Evolutionary conservation across 202 grass and related monocot genomes (phyloP).

Genomic region (Carex arenaria): DNA sequence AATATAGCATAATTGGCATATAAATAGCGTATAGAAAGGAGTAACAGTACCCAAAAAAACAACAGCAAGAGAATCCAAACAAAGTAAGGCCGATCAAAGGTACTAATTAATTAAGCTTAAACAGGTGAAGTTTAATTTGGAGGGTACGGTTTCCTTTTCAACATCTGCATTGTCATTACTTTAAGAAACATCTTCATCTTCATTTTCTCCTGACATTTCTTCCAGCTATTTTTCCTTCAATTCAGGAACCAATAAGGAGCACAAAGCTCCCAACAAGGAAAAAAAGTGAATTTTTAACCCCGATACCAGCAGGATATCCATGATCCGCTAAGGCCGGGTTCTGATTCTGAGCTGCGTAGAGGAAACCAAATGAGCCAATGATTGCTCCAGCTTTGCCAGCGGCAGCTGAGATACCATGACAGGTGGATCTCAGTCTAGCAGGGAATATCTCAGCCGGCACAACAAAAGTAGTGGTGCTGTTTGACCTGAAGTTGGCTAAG

Average conservation of each 20-base stretch:
- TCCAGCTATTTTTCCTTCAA: constrained; percentile 42
- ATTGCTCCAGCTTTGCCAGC: constrained; percentile 48
- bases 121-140: constrained; percentile 24
- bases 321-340: constrained; percentile 24
- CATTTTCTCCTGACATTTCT: constrained; percentile 52
- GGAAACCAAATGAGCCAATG: constrained; percentile 46
- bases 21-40: too few species aligned
- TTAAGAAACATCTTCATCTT: background rate
- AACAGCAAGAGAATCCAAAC: background rate
- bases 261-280: constrained; percentile 27
- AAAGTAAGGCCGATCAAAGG: background rate
- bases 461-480: constrained; percentile 52
- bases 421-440: constrained; percentile 41
- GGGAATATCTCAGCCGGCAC: constrained; percentile 53
- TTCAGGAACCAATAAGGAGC: constrained; percentile 39
- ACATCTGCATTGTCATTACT: background rate
- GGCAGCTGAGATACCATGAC: constrained; percentile 51
- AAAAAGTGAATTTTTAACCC: constrained; percentile 39
- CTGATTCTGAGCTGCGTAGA: constrained; percentile 47
- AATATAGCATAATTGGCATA: too few species aligned
- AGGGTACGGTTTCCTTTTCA: background rate
- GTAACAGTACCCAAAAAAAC: background rate
- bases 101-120: background rate
- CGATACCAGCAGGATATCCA: constrained; percentile 46
- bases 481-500: constrained; percentile 50